Base-by-base conservation (phyloP, 495 filamentous ascomycete genomes). In the Penicillium macrosclerotiorum region DNA sequence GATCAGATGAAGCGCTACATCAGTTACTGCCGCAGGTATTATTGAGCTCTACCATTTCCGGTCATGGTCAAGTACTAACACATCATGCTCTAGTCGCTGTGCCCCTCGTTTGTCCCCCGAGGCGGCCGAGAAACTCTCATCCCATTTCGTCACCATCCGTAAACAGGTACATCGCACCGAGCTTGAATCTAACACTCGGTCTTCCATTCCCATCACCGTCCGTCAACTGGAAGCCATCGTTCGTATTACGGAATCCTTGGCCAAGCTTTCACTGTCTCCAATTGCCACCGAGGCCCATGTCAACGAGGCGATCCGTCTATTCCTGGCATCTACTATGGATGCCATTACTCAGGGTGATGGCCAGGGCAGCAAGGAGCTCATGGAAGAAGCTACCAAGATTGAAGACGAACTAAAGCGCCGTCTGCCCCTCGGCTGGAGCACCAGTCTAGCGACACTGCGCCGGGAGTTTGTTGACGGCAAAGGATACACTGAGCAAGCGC, bases 1-100 rank as follows among this genome's bases (percentile, higher is more conserved):
- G 94, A 96, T 35, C 95, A 92, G 70, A 96, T 99, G 91, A 89
- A 90, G 70, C 85, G 93, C 12, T 99, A 97, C 53, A 91, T 99
- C 64, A 93, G 88, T 60, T 99, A 96, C 67, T 97, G 93, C 75
- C 89, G 93, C 71, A 86, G 85, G 89, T 90, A 76, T n/a, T n/a
- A n/a, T n/a, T n/a, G n/a, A 64, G 85, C 78, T 42, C 34, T 17
- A 11, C 17, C 12, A 29, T 40, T 31, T 19, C 14, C 5, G 5
- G 13, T 37, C 17, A 37, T 14, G 19, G 7, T 35, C 8, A 8
- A 20, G 22, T n/a, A 55, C 69, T 81, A 69, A 79, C 57, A 50
- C 33, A 4, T 23, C 26, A 7, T 26, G n/a, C 25, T 37, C 17
- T 50, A 92, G 89, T 36, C 88, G 88, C 33, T 96, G 92, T 60